Base-by-base conservation (phyloP, 2,329 filamentous ascomycete species). In the Neoarthrinium moseri region DNA sequence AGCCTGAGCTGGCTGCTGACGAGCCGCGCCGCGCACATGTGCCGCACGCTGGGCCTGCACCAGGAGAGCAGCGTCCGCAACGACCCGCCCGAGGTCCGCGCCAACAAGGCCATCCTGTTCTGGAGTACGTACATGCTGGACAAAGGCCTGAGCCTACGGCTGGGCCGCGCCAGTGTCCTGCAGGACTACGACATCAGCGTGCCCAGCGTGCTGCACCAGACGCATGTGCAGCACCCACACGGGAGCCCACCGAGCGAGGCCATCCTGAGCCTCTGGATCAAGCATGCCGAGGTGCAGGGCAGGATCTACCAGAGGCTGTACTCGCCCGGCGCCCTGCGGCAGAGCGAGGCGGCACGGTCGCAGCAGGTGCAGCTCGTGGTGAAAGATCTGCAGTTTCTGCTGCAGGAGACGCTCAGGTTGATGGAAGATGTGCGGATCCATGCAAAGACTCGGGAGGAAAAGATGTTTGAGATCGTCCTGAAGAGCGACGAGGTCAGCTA, bases 71-170 rank as follows among this genome's bases (percentile, higher is more conserved):
- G 51, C 24, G 49, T 35, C 6, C 36, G 38, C 29, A 46, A 57
- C 41, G 58, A 58, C 47, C 49, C 47, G 18, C 50, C 57, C 1
- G 54, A 58, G 7, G 59, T 56, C 33, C 56, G 57, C 13, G 52
- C 59, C 2, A 53, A 61, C 56, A 69, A 68, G 52, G 64, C 59
- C 2, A 52, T 68, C 2, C 55, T 83, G 7, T 84, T 84, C 55
- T 84, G 80, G 81, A 70, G 66, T 29, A 62, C 77, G 0, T 84
- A 83, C 51, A 71, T 75, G 37, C 62, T 82, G 13, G 75, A 83
- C 49, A 81, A 78, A 48, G 71, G 71, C 15, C 62, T 83, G 15
- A 76, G 77, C 0, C 67, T 84, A 3, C 71, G 77, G 3, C 62
- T 83, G 4, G 80, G 80, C 0, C 71, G 69, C 13, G 65, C 77